Evolutionary conservation across 257 asterid species (phyloP), one percentile per base, ranked within the genome.

Genomic region (Lycium ferocissimum): DNA sequence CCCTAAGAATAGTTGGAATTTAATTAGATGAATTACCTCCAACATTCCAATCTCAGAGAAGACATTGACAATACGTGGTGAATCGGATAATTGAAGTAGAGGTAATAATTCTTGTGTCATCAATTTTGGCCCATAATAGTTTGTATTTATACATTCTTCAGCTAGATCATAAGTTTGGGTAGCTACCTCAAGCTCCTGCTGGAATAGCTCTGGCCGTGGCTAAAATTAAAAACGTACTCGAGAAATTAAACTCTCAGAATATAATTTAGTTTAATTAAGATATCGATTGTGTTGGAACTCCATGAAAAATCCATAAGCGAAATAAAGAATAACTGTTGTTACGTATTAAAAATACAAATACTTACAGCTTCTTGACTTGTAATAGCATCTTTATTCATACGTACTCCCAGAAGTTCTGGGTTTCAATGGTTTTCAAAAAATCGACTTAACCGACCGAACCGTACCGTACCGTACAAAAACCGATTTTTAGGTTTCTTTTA

Each of bases 11-110:
- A 40, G 45, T 40, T 40, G 45, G 6, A 40, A 40, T 40, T 4
- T 8, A 33, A 33, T n/a, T 17, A 43, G 72, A 33, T 9, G 59
- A 37, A 43, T 15, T 85, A 93, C 95, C 90, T 85, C 59, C 2
- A 93, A 85, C 69, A 49, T 78, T 20, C 94, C 94, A 89, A 69
- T 67, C 45, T 83, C 43, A 35, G 95, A 91, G 81, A 94, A 91
- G 57, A 93, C 88, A 69, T 91, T 92, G 71, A 92, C 94, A 15
- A 92, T 92, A 84, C 92, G 87, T 37, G 94, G 93, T 17, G 94
- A 92, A 76, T 90, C 81, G n/a, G 95, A 92, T 11, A 89, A 78
- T 51, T 91, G 88, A n/a, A 93, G 94, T 37, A 92, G 85, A 22
- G 92, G 94, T 70, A 90, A 70, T 66, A 92, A 78, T 63, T 85